These are phyloP conservation scores for Auricularia sp. DNA, from an alignment of 768 basidiomycete genomes.

Conservation along the genomic window DNA sequence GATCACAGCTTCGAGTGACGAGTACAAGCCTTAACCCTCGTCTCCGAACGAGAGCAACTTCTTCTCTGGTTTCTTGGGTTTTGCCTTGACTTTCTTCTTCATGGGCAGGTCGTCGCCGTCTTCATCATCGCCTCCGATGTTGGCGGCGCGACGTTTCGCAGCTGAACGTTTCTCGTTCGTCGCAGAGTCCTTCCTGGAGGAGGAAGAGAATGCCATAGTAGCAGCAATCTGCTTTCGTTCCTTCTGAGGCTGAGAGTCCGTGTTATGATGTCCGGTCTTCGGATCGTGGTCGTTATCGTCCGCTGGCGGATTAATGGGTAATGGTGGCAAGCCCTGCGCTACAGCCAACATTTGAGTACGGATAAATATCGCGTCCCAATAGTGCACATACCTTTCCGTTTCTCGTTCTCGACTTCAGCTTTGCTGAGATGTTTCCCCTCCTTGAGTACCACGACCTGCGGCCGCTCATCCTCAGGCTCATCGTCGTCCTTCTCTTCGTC, in stretches of 20 bases:
- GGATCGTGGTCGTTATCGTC: not conserved
- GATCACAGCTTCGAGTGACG: no score
- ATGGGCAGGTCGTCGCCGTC: not conserved
- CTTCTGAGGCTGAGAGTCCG: not conserved
- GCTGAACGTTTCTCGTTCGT: not conserved
- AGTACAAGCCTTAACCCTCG: not conserved
- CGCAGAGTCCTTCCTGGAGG: not conserved
- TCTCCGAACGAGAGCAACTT: not conserved
- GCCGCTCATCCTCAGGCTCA: constrained; percentile 65
- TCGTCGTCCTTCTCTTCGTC: constrained; percentile 70
- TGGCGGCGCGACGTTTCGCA: not conserved
- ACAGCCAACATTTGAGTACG: not conserved
- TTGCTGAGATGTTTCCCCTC: constrained; percentile 80
- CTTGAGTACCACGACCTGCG: constrained; percentile 81
- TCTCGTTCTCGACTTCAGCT: constrained; percentile 68
- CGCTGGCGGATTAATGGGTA: not conserved
- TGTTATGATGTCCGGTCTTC: no score
- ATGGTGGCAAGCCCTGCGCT: not conserved
- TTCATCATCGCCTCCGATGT: not conserved
- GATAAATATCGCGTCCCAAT: not conserved
- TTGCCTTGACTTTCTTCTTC: not conserved
- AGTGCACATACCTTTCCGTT: constrained; percentile 49
- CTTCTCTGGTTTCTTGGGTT: not conserved
- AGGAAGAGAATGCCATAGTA: not conserved
- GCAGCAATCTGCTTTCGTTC: not conserved